Conservation (phyloP, 2,329 filamentous ascomycete genomes). For the Talaromyces pinophilus region DNA sequence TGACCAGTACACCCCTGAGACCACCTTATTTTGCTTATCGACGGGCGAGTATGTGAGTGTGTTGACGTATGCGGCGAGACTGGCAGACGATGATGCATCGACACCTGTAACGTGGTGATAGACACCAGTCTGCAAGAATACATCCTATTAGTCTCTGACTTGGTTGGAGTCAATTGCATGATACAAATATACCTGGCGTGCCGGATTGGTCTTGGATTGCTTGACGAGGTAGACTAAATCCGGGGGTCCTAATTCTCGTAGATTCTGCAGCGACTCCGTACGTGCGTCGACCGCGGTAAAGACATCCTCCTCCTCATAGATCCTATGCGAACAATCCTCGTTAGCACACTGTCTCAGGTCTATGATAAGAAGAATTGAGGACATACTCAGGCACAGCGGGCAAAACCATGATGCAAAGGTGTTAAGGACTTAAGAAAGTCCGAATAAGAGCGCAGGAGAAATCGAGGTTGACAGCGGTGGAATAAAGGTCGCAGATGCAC, state of each 20-base stretch:
- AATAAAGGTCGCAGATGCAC: conserved; percentile 8
- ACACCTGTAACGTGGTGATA: conserved; percentile 98
- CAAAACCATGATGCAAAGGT: conserved; percentile 62
- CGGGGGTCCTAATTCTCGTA: conserved; percentile 92
- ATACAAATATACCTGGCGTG: conserved; percentile 54
- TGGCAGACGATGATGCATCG: conserved; percentile 95
- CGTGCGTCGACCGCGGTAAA: conserved; percentile 83
- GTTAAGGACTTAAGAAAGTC: conserved; percentile 20
- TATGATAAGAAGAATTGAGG: conserved; percentile 22
- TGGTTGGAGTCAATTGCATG: conserved; percentile 13
- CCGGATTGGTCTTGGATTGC: conserved; percentile 60
- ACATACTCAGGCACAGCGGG: conserved; percentile 75
- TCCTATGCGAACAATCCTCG: conserved; percentile 53
- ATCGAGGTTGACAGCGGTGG: not conserved
- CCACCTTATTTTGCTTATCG: conserved; percentile 83
- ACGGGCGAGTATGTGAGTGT: conserved; percentile 88
- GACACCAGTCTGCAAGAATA: conserved; percentile 64
- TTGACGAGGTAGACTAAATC: conserved; percentile 96
- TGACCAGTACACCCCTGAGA: conserved; percentile 91
- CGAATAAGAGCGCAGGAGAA: not conserved
- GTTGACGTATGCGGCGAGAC: conserved; percentile 96
- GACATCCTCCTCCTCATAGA: conserved; percentile 87
- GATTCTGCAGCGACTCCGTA: conserved; percentile 79
- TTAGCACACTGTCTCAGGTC: conserved; percentile 31
- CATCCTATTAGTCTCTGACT: not conserved